phyloP scores from a whole-genome alignment of 2,329 filamentous ascomycete genomes.

The Fusarium chlamydosporum region DNA sequence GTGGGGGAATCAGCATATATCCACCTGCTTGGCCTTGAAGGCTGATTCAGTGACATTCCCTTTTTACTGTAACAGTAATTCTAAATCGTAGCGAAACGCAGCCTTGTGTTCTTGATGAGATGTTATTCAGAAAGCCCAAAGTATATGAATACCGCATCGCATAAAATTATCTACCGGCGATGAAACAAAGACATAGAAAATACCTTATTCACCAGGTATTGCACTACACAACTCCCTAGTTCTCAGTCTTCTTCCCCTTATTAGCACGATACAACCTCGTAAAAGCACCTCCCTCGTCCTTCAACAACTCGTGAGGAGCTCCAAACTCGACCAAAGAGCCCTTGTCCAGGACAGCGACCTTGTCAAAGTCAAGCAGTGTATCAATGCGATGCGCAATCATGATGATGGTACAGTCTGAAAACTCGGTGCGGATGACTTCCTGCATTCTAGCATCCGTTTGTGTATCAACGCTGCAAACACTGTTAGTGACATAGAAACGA shows the following conservation, averaged over 20 bases:
- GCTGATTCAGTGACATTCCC: background rate
- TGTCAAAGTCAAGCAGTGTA: slow-evolving; percentile 55
- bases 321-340: slow-evolving; percentile 53
- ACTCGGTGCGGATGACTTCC: slow-evolving; percentile 51
- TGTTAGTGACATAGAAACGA: slow-evolving; percentile 14
- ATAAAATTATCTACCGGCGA: background rate
- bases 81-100: background rate
- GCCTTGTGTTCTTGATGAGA: background rate
- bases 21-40: too few relatives aligned
- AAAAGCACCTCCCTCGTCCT: slow-evolving; percentile 43
- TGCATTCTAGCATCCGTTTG: slow-evolving; percentile 52
- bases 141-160: background rate
- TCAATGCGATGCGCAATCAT: slow-evolving; percentile 56
- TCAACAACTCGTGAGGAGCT: slow-evolving; percentile 45
- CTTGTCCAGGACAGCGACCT: slow-evolving; percentile 52
- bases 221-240: background rate
- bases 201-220: background rate
- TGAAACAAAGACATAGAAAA: background rate
- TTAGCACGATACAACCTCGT: slow-evolving; percentile 46
- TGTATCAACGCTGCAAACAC: slow-evolving; percentile 47
- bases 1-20: background rate
- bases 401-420: slow-evolving; percentile 52
- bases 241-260: slow-evolving; percentile 32
- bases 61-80: background rate
- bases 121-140: background rate